These are phyloP conservation scores for Labyrinthula sp. DNA, from an alignment of 352 stramenopile species.

Conservation along the genomic window DNA sequence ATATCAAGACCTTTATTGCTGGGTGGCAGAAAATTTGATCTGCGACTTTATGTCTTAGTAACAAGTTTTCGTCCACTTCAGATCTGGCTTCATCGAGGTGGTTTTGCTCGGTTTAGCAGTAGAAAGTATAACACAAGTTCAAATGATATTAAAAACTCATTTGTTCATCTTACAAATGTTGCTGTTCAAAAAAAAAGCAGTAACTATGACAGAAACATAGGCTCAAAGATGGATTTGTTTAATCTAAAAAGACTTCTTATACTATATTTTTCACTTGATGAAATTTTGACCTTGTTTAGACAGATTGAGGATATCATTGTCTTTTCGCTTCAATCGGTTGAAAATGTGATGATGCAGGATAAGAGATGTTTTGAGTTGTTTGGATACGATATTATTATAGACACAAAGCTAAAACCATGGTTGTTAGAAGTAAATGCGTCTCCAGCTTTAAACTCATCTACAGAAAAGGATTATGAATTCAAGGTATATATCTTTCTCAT, in stretches of 20 bases:
- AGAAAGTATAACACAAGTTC: slow-evolving; percentile 54
- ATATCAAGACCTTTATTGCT: slow-evolving; percentile 73
- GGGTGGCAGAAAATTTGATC: slow-evolving; percentile 76
- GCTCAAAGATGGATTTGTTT: slow-evolving; percentile 45
- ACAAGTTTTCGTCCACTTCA: slow-evolving; percentile 65
- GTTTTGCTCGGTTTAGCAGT: slow-evolving; percentile 68
- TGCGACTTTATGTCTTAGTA: slow-evolving; percentile 71
- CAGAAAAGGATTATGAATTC: slow-evolving; percentile 63
- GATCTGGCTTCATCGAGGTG: slow-evolving; percentile 66
- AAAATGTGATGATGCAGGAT: slow-evolving; percentile 69
- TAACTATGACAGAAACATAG: slow-evolving; percentile 47
- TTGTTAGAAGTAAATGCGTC: slow-evolving; percentile 66
- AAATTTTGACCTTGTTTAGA: slow-evolving; percentile 46
- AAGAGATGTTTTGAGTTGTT: slow-evolving; percentile 77
- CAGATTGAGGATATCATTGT: slow-evolving; percentile 59
- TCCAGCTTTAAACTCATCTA: slow-evolving; percentile 69
- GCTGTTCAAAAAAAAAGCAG: slow-evolving; percentile 58
- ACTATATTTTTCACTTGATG: slow-evolving; percentile 44
- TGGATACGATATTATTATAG: slow-evolving; percentile 76
- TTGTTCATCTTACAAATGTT: slow-evolving; percentile 79
- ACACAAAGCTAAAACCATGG: slow-evolving; percentile 68
- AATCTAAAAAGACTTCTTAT: slow-evolving; percentile 46
- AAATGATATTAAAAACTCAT: slow-evolving; percentile 33
- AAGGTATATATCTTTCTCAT: too few species aligned
- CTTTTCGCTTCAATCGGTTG: slow-evolving; percentile 51